Conservation (phyloP, 176 grass and related monocot species). For the Microstegium vimineum region DNA sequence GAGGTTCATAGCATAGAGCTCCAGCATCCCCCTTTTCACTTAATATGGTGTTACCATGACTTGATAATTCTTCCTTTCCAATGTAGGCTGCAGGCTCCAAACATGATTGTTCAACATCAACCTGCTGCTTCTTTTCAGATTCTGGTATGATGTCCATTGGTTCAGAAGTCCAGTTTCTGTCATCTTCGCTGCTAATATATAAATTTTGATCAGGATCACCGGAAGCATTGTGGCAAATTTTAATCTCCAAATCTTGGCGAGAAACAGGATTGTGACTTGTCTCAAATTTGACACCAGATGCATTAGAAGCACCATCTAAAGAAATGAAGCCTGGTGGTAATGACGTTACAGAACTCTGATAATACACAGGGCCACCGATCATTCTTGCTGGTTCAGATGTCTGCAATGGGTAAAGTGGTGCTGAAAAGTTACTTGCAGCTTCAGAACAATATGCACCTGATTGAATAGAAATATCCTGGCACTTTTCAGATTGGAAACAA, state of each 20-base stretch:
- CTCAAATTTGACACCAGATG: constrained; percentile 1
- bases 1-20: constrained; percentile 78
- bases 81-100: constrained; percentile 10
- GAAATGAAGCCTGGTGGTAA: not conserved
- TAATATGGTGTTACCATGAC: constrained; percentile 14
- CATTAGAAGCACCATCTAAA: constrained; percentile 18
- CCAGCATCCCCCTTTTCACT: constrained; percentile 20
- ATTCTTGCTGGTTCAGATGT: constrained; percentile 31
- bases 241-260: constrained; percentile 30
- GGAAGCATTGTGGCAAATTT: constrained; percentile 16
- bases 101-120: constrained; percentile 29
- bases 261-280: constrained; percentile 5
- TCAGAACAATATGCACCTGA: constrained; percentile 26
- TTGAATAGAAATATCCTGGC: constrained; percentile 38
- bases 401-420: constrained; percentile 18
- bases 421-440: constrained; percentile 23
- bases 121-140: constrained; percentile 21
- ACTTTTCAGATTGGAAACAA: constrained; percentile 14
- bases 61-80: constrained; percentile 19
- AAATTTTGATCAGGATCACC: constrained; percentile 4
- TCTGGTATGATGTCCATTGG: constrained; percentile 11
- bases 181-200: not conserved
- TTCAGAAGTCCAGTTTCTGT: not conserved
- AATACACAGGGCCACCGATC: not conserved
- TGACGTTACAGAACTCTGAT: constrained; percentile 28